Evolutionary conservation across 108 stramenopile species (phyloP), one percentile per base, ranked within the genome.

Genomic region (Cylindrotheca fusiformis): DNA sequence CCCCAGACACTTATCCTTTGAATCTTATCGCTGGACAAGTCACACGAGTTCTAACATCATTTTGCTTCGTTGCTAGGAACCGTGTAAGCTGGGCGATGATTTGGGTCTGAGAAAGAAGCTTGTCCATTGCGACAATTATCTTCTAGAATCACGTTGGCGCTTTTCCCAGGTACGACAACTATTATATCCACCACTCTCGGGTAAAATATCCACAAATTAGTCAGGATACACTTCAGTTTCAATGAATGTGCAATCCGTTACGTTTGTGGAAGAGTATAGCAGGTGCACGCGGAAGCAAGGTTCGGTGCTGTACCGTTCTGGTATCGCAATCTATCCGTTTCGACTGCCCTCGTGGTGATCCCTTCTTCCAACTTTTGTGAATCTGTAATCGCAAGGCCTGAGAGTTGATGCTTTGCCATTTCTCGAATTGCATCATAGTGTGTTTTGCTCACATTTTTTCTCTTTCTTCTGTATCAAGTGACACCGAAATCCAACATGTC

Each of bases 201-300:
- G 18, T 32, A 57, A 24, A 8, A 27, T 25, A 24, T 2, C 64
- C 72, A 65, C 64, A 60, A 73, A 73, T 66, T 73, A 66, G 72
- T 73, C 72, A 73, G 72, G 72, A 66, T 52, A 52, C 72, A 60
- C 58, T 12, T 32, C 30, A 17, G n/a, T 48, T 32, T 4, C 72
- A 63, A 52, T 59, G 61, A 57, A 58, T 51, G 54, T 66, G 72
- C 60, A 5, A 12, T 71, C 72, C 63, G 72, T 73, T 73, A 73
- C 72, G 63, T 73, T 73, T 73, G 72, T 73, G 72, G 72, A 36
- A 73, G 36, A 73, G 72, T 73, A 65, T 73, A 58, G 72, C 72
- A 60, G 55, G n/a, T 41, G 19, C 26, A 32, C 25, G 44, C 55
- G 58, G 67, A 36, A 59, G 1, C 14, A 30, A 14, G 63, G 63